phyloP scores from a whole-genome alignment of 495 filamentous ascomycete species.

The Jackrogersella multiformis region DNA sequence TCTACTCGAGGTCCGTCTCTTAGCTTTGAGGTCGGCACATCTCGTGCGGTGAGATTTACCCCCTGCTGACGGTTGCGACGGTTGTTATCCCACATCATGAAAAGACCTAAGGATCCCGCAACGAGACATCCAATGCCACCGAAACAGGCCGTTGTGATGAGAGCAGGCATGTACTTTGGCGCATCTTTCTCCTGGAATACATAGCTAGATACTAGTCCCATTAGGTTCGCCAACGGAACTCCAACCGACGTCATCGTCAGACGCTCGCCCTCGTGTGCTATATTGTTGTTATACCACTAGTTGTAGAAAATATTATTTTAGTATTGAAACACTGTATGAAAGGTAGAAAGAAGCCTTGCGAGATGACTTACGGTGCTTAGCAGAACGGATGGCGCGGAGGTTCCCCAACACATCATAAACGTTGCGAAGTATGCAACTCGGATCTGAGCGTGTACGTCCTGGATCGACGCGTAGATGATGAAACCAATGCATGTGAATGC shows the following conservation, averaged over 20 bases:
- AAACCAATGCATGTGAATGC: constrained; percentile 78
- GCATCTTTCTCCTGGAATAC: constrained; percentile 76
- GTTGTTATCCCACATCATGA: constrained; percentile 77
- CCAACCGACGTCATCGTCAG: constrained; percentile 76
- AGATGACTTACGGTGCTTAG: constrained; percentile 55
- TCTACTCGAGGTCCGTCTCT: constrained; percentile 70
- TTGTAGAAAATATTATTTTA: constrained; percentile 32
- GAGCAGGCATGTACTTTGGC: constrained; percentile 77
- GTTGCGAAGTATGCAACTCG: constrained; percentile 78
- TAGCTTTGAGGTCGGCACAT: constrained; percentile 74
- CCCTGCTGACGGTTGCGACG: constrained; percentile 69
- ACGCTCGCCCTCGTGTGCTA: constrained; percentile 76
- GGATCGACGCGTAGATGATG: constrained; percentile 75
- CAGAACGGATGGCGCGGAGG: constrained; percentile 64
- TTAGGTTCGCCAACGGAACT: constrained; percentile 81
- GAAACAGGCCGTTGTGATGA: constrained; percentile 77
- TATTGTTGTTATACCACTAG: constrained; percentile 87
- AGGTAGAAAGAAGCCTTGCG: background rate
- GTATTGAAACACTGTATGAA: background rate
- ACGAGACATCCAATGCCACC: constrained; percentile 70
- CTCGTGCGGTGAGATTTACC: constrained; percentile 65
- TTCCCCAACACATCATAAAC: constrained; percentile 86
- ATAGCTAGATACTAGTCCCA: constrained; percentile 78
- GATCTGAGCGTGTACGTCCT: constrained; percentile 64
- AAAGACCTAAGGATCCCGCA: constrained; percentile 66